phyloP scores from a whole-genome alignment of 2,329 filamentous ascomycete genomes.

The Aspergillus aculeatinus region DNA sequence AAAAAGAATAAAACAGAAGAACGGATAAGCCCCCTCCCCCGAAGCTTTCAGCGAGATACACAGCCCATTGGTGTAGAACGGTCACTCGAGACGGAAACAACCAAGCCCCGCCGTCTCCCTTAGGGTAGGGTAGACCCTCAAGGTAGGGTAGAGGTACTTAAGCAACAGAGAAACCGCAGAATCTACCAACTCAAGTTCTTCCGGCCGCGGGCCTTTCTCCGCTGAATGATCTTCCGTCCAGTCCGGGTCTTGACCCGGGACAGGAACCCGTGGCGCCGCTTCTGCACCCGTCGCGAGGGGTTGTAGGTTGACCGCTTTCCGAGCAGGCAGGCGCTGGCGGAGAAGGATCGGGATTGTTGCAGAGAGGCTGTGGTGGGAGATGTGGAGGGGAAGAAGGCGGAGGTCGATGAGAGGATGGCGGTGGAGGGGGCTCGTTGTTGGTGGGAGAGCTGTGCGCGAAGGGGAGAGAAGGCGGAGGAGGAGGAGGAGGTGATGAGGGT shows the following conservation, averaged over 20 bases:
- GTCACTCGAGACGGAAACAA: not conserved
- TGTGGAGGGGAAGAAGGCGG: not conserved
- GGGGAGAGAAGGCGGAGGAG: not conserved
- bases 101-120: too few relatives aligned
- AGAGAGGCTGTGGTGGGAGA: constrained; percentile 21
- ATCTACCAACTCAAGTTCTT: constrained; percentile 53
- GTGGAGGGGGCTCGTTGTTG: constrained; percentile 1
- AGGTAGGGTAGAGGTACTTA: too few relatives aligned
- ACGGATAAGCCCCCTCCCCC: too few relatives aligned
- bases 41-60: too few relatives aligned
- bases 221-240: constrained; percentile 55
- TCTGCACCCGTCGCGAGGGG: constrained; percentile 59
- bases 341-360: constrained; percentile 41
- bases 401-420: constrained; percentile 4
- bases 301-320: constrained; percentile 57
- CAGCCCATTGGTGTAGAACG: not conserved
- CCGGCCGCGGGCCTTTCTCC: constrained; percentile 56
- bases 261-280: constrained; percentile 62
- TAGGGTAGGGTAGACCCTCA: too few relatives aligned
- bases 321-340: constrained; percentile 43
- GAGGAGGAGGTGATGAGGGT: constrained; percentile 18
- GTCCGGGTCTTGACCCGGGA: constrained; percentile 52
- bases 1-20: too few relatives aligned
- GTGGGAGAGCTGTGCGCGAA: not conserved
- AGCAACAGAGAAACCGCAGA: too few relatives aligned